Percentiles rank a stretch among this genome's conserved stretches.
Evolutionary conservation across 495 filamentous ascomycete species (phyloP).

Genomic region (Ramalina intermedia): DNA sequence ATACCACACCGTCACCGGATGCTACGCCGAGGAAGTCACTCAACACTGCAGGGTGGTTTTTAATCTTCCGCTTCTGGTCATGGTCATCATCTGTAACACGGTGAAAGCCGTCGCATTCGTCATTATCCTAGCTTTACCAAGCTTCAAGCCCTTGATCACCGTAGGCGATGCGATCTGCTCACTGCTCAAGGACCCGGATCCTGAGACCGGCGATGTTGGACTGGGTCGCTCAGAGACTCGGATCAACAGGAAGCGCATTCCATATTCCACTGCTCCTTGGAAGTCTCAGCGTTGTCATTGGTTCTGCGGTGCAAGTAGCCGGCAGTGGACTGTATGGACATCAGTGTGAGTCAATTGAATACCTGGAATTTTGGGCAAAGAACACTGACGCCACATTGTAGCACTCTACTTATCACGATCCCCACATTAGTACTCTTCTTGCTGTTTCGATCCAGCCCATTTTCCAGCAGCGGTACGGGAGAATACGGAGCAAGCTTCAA

Average conservation of each 20-base stretch:
- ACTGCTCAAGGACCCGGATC: constrained; percentile 25
- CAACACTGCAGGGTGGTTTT: constrained; percentile 22
- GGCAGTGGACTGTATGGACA: background rate
- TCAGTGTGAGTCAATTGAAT: background rate
- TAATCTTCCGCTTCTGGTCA: constrained; percentile 18
- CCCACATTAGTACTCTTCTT: background rate
- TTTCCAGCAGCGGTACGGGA: background rate
- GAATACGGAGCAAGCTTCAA: background rate
- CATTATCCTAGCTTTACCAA: constrained; percentile 7
- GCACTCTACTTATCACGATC: background rate
- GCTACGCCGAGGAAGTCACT: background rate
- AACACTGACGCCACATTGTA: background rate
- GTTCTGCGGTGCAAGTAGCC: background rate
- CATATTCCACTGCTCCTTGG: background rate
- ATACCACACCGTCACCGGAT: background rate
- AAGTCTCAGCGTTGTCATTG: background rate
- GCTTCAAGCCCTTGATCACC: constrained; percentile 24
- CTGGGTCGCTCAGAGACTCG: too few relatives aligned
- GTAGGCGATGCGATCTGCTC: constrained; percentile 34
- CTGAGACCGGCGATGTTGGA: background rate
- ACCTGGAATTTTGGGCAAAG: background rate
- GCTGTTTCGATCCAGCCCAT: background rate
- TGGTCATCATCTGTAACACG: constrained; percentile 24
- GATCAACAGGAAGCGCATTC: background rate
- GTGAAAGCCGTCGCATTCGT: constrained; percentile 21